Percentiles rank a stretch among this genome's conserved stretches.
phyloP scores from a whole-genome alignment of 2,329 filamentous ascomycete species.

The Alternaria brassicicola region DNA sequence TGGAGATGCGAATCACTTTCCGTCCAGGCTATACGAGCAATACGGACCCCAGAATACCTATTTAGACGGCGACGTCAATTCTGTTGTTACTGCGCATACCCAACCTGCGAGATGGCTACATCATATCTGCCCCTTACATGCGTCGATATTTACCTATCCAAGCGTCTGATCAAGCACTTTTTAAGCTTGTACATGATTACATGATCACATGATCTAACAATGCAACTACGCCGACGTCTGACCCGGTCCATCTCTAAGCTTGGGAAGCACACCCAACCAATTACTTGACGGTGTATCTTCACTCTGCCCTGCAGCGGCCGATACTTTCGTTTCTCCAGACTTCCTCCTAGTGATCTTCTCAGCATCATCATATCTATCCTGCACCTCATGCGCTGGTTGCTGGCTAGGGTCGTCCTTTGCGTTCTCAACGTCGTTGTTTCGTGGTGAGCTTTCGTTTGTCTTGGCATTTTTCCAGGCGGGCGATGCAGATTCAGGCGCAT shows the following conservation, averaged over 20 bases:
- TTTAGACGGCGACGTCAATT: not conserved
- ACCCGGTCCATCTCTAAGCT: constrained; percentile 14
- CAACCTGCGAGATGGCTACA: not conserved
- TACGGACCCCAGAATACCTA: not conserved
- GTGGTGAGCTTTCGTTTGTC: constrained; percentile 6
- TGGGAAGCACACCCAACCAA: constrained; percentile 17
- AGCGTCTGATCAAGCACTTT: not conserved
- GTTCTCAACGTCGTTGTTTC: not conserved
- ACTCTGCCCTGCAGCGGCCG: constrained; percentile 2
- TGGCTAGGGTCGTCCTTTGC: not conserved
- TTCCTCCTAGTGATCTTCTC: not conserved
- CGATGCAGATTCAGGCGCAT: not conserved
- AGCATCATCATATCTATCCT: constrained; percentile 10
- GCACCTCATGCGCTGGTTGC: constrained; percentile 3
- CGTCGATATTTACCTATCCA: not conserved
- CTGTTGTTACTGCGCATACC: too few species aligned
- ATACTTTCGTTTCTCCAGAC: not conserved
- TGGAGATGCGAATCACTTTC: not conserved
- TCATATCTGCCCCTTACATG: not conserved
- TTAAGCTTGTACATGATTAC: not conserved
- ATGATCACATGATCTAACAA: not conserved
- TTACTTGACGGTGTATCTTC: constrained; percentile 16
- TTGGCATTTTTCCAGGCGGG: constrained; percentile 3
- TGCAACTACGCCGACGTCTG: constrained; percentile 1
- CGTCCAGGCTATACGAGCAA: not conserved